Conservation (phyloP, 202 grass and related monocot genomes). For the Zoysia matrella region DNA sequence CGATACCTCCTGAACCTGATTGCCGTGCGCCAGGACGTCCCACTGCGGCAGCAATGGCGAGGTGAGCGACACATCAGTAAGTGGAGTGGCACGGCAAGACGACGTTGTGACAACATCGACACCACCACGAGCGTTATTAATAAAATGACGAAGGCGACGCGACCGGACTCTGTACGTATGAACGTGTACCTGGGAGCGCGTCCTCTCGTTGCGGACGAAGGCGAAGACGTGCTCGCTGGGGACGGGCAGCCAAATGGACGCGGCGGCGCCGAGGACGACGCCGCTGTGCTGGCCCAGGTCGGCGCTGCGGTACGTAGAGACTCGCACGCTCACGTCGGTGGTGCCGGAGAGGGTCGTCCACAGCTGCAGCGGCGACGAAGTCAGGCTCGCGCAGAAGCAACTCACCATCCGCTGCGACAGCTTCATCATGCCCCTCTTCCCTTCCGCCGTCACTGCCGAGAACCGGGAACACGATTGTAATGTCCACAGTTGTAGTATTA, state of each 20-base stretch:
- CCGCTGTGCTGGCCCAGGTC: constrained; percentile 68
- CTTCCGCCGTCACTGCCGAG: constrained; percentile 64
- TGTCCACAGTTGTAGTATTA: neutral
- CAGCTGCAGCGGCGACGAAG: constrained; percentile 60
- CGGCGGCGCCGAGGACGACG: constrained; percentile 78
- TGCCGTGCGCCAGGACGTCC: constrained; percentile 81
- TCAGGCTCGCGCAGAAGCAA: constrained; percentile 76
- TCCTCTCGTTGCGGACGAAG: constrained; percentile 78
- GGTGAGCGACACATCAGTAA: too few relatives aligned
- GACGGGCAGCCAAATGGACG: constrained; percentile 86
- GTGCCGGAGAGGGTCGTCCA: constrained; percentile 65
- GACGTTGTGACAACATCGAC: too few relatives aligned
- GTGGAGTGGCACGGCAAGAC: too few relatives aligned
- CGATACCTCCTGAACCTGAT: constrained; percentile 78
- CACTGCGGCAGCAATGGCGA: constrained; percentile 48
- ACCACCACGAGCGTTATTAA: too few relatives aligned
- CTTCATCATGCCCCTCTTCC: constrained; percentile 90
- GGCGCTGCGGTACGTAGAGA: constrained; percentile 54
- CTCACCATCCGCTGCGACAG: constrained; percentile 86
- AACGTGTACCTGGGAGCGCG: constrained; percentile 58
- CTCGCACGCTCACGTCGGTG: constrained; percentile 65
- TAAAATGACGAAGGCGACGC: too few relatives aligned
- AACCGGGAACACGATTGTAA: too few relatives aligned
- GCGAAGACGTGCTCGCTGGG: neutral
- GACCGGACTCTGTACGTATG: too few relatives aligned